Conservation (phyloP, 2,329 filamentous ascomycete genomes). For the Juglanconis sp. region DNA sequence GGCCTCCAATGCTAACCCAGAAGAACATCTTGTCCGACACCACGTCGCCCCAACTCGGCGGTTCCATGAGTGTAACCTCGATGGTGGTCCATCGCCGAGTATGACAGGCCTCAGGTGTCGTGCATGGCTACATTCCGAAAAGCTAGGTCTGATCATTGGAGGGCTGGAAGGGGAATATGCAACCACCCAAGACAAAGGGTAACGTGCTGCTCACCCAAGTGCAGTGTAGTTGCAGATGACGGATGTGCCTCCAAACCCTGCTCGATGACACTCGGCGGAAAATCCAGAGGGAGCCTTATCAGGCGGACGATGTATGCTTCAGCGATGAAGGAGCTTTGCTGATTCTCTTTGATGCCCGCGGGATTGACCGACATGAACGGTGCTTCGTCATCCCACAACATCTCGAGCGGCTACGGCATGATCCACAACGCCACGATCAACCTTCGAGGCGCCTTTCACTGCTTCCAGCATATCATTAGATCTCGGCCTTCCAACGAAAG, state of each 20-base stretch:
- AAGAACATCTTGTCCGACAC: not conserved
- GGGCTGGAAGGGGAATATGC: no score
- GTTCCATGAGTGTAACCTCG: conserved; percentile 6
- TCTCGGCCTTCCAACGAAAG: not conserved
- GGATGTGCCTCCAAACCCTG: not conserved
- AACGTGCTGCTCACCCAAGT: not conserved
- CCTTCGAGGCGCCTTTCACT: no score
- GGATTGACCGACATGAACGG: not conserved
- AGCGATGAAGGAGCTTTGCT: not conserved
- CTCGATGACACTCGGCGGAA: no score
- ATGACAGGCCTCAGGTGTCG: not conserved
- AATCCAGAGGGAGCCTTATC: no score
- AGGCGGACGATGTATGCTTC: not conserved
- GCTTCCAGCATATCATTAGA: no score
- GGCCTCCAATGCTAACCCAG: no score
- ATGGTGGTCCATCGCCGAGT: not conserved
- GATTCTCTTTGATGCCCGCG: not conserved
- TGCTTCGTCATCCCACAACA: not conserved
- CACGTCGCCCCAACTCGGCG: conserved; percentile 5
- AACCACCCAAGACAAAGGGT: not conserved
- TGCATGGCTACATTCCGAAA: not conserved
- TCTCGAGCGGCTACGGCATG: not conserved
- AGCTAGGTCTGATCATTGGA: not conserved
- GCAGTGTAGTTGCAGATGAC: no score
- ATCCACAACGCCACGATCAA: not conserved